Evolutionary conservation across 2,329 filamentous ascomycete species (phyloP), one percentile per base, ranked within the genome.

Genomic region (Colletotrichum abscissum): DNA sequence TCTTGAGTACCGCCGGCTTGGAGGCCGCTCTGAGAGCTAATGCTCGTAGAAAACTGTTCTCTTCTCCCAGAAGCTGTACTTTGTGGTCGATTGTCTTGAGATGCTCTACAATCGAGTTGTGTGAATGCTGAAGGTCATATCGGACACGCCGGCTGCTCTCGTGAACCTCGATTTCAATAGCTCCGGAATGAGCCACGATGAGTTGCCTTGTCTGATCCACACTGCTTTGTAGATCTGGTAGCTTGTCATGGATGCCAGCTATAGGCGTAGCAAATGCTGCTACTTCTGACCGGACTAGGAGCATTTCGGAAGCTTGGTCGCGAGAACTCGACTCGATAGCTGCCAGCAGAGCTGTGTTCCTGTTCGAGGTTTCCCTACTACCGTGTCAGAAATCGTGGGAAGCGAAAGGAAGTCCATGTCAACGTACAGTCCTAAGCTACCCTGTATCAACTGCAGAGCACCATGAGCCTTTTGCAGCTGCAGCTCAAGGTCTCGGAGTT

Each of bases 371-470:
- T 7, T 57, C 46, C 22, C 63, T 65, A 5, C 35, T 28, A 16
- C 11, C 11, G 12, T n/a, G 52, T 65, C n/a, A 57, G 33, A 3
- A 57, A 49, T 1, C 35, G 4, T n/a, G 22, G 2, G 14, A 6
- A n/a, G 5, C 0, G 8, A 11, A 0, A 38, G 22, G 5, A 16
- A 2, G 0, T 12, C 4, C 0, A 5, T 2, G 4, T 4, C 7
- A 33, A 30, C 54, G 14, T 9, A 66, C 63, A 46, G 24, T n/a
- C 19, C 35, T 24, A 66, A 35, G 6, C 3, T 24, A 5, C 6
- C 9, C 35, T 49, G 16, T n/a, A 52, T 5, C 16, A 58, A 2
- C 1, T 57, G 54, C 11, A 66, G 9, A 58, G 24, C 1, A 3
- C 46, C 19, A 2, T 11, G 9, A 1, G 63, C 54, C 11, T 58